Evolutionary conservation across 257 asterid species (phyloP), one percentile per base, ranked within the genome.

Genomic region (Solanum neorickii): DNA sequence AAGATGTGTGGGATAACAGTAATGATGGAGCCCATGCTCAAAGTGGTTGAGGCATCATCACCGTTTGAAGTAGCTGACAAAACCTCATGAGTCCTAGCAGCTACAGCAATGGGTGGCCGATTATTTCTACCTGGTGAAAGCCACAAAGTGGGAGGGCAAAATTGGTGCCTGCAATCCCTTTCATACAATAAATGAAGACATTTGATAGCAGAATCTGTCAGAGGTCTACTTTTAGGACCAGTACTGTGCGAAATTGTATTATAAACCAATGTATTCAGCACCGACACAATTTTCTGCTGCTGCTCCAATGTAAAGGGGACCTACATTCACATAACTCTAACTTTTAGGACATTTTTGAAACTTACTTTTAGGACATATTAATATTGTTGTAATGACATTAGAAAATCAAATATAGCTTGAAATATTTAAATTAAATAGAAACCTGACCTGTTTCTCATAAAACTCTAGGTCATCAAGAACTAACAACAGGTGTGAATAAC

Each of bases 401-500:
- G 85, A 11, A 80, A 47, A 80, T 46, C 85, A 80, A 1, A 29
- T 29, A 10, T 80, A 16, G 29, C 84, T 82, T 18, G 59, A 89
- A 83, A 39, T 37, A 68, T 69, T 76, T 12, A 74, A 59, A 77
- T 37, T 6, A 21, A 27, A 31, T 44, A 66, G 47, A 84, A 89
- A 86, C 70, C 88, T 59, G 86, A 96, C 99, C 99, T 97, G 98
- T 90, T 95, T 95, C 87, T 97, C 98, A 86, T 95, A 97, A 91
- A 97, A 97, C 89, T 97, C 99, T 46, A 91, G 90, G 92, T 97
- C 99, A 90, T 95, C 98, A 70, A 97, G 98, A 91, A 97, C 94
- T 92, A 94, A 92, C 89, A 97, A 90, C 83, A 97, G 94, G 88
- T 97, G 99, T 7, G 98, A 95, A 89, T 97, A 97, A 88, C 93